Base-by-base conservation (phyloP, 306 rosid genomes). In the Cicer chorassanicum region DNA sequence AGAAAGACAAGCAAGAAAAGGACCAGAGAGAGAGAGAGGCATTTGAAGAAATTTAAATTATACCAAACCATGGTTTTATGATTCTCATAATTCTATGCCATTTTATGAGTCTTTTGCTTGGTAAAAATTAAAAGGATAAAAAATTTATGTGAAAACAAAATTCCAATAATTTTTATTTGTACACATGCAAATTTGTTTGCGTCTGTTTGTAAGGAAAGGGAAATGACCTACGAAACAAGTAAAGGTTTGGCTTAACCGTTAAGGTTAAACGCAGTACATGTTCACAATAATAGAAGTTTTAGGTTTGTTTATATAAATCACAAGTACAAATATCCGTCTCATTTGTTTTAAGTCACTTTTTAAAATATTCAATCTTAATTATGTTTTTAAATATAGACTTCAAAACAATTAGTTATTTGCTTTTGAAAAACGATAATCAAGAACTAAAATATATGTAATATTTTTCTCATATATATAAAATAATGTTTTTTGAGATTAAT, bases 1-100 rank as follows among this genome's bases (percentile, higher is more conserved):
- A 65, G n/a, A 41, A 41, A 38, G 61, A 68, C 15, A 51, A 59
- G 21, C 6, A 24, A 40, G 73, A 64, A 63, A 76, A 55, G 44
- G 81, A 76, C 43, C 12, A 24, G 36, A 49, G 46, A 65, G 48
- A 61, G 3, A 6, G 46, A 6, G 4, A n/a, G 14, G 40, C n/a
- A 21, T 19, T 19, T 46, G 13, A 29, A 50, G 60, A 12, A 60
- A 13, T 44, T 44, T 13, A n/a, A 49, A n/a, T 60, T 5, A 50
- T 50, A 72, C 43, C 8, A 55, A 55, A 11, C 42, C 63, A 75
- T 21, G 53, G 34, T 12, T 73, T 65, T 18, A 34, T 24, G 10
- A 19, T 8, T 56, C 29, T 55, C 24, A 55, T 55, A 19, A 8
- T 53, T 53, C 6, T 8, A 54, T 46, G 34, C 10, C 6, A 54